Conservation (phyloP, 75 land plant genomes). For the Gnetum montanum region DNA sequence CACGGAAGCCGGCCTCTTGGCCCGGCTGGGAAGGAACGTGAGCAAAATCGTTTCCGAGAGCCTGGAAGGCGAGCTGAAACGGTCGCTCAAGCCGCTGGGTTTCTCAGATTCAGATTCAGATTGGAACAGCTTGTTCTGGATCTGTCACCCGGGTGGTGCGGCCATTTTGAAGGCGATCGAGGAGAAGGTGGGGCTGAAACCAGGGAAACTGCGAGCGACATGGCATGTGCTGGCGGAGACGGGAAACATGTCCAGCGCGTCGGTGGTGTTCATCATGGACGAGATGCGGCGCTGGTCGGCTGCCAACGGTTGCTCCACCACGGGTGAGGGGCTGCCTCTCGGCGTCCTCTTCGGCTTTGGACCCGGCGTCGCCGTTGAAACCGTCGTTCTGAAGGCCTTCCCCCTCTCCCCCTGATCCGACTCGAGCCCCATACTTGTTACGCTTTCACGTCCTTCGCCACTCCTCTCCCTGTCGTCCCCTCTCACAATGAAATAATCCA, state of each 20-base stretch:
- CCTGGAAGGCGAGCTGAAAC: conserved; percentile 7
- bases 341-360: conserved; percentile 45
- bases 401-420: no score
- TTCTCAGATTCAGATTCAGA: no score
- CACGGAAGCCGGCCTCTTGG: conserved; percentile 14
- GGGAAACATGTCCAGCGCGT: conserved; percentile 20
- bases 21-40: conserved; percentile 22
- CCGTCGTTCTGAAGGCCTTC: conserved; percentile 21
- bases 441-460: no score
- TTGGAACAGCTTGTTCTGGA: conserved; percentile 24
- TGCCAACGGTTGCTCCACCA: conserved; percentile 11
- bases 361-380: conserved; percentile 49
- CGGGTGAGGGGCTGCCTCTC: conserved; percentile 38
- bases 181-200: background rate
- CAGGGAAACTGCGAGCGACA: conserved; percentile 7
- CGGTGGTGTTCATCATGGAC: conserved; percentile 27
- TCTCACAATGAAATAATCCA: no score
- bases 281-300: conserved; percentile 22
- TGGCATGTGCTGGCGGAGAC: conserved; percentile 14
- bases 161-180: conserved; percentile 17
- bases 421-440: no score
- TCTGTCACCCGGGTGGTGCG: conserved; percentile 27
- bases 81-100: conserved; percentile 4
- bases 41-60: conserved; percentile 13
- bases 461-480: no score